These are phyloP conservation scores for Croton laevigatus DNA, from an alignment of 441 rosid species.

Conservation along the genomic window DNA sequence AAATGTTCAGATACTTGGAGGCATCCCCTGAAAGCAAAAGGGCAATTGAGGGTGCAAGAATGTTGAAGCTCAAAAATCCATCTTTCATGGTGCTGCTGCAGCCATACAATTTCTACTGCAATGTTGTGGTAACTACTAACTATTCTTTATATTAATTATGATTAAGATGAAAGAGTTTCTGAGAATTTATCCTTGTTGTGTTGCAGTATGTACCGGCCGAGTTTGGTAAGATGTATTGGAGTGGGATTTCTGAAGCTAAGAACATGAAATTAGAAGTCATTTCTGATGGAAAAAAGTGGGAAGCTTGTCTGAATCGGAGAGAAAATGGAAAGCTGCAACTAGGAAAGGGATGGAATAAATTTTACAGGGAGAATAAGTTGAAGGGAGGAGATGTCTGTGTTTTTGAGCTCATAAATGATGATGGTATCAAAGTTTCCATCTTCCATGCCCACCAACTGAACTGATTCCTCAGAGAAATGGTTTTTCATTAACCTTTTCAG, in stretches of 20 bases:
- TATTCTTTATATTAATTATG: neutral
- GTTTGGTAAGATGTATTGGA: constrained; percentile 11
- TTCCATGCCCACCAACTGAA: constrained; percentile 7
- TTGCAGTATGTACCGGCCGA: constrained; percentile 17
- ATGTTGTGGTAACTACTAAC: constrained; percentile 1
- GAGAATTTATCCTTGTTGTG: neutral
- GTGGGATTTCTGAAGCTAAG: neutral
- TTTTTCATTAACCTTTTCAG: too few species aligned
- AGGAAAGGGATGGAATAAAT: constrained; percentile 1
- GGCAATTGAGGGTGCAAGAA: constrained; percentile 14
- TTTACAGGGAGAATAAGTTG: constrained; percentile 17
- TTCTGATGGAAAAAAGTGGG: constrained; percentile 24
- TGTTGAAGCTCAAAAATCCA: constrained; percentile 15
- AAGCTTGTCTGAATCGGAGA: neutral
- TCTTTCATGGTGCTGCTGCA: constrained; percentile 19
- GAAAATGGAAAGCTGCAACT: neutral
- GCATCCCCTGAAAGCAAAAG: constrained; percentile 5
- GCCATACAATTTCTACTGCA: neutral
- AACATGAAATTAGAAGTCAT: constrained; percentile 7
- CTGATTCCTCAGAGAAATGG: too few species aligned
- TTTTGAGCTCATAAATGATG: constrained; percentile 17
- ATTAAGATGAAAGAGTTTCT: neutral
- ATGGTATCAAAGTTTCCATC: constrained; percentile 10
- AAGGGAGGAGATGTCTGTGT: constrained; percentile 22
- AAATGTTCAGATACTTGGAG: neutral